Evolutionary conservation across 768 basidiomycete species (phyloP), one percentile per base, ranked within the genome.

Genomic region (Hirschioporus abietinus): DNA sequence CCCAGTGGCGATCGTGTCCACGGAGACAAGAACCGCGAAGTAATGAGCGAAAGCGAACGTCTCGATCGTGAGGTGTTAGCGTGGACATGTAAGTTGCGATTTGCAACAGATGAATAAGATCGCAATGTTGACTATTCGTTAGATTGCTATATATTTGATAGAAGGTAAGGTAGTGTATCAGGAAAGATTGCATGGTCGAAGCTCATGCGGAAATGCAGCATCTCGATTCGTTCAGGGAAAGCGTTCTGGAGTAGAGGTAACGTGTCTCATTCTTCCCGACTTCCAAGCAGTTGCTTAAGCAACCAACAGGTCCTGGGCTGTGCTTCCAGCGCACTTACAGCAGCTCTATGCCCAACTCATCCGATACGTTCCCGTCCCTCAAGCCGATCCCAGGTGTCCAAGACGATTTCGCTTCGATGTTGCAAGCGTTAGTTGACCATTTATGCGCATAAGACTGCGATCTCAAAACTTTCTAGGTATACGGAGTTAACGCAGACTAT

Each of bases 131-230:
- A 52, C 42, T 10, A 6, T 52, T 52, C 42, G 20, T 27, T 59
- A 65, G 64, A 65, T 65, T 65, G 64, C 60, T 65, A 65, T 27
- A 65, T 65, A 58, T 65, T 65, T 27, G 64, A 65, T 60, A 35
- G 64, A 26, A 52, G 60, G 60, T 52, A 15, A 20, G 20, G 42
- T 3, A 1, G 4, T 10, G 12, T 52, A 10, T 20, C 6, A 52
- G 20, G 42, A 52, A 15, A 3, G 12, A 52, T 52, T 1, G 12
- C 20, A 15, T 52, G 30, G 30, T 30, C 30, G 12, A 52, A 52
- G 42, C 20, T 52, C 42, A 52, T 20, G 42, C 42, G 12, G 42
- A 52, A 52, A 15, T 10, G 20, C 12, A 52, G 42, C 12, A 60
- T 65, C 1, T 65, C 64, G 7, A 65, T 65, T 35, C 42, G 64